Base-by-base conservation (phyloP, 73 alveolate species). In the Diophrys sp. region DNA sequence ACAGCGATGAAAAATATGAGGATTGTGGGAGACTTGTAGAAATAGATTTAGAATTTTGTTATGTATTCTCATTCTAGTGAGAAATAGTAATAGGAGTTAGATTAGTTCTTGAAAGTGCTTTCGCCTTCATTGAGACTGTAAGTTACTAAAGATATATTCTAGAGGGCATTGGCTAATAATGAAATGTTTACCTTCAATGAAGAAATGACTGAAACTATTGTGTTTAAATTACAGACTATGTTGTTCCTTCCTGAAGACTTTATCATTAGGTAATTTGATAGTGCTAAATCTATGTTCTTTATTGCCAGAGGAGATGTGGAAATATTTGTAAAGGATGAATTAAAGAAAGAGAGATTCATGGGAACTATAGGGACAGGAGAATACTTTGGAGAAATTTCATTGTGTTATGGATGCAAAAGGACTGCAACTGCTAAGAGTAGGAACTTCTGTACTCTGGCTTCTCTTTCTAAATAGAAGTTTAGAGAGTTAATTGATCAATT, bases 341-440 rank as follows among this genome's bases (percentile, higher is more conserved):
- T 8, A 55, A 80, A 76, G 33, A 25, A 80, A 69, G 87, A 75
- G 31, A 85, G 79, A 67, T 78, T 80, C 57, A 94, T 94, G 24
- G 87, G 89, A 73, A 84, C 86, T 31, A 82, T 96, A 31, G 80
- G 70, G 11, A 90, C 89, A 11, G 99, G 99, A 29, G 92, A 85
- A 69, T 84, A 92, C 14, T 97, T 97, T 69, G 99, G 99, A 2
- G 99, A 97, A 81, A 75, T 96, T n/a, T 98, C 98, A 33, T 78
- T 97, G 30, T 76, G 95, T 2, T 91, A 93, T 71, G 81, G 85
- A 62, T 84, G 92, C 56, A 91, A 83, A 68, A 86, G 99, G 73
- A 94, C 98, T 54, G 99, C 99, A 18, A 94, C 98, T 0, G 95
- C 96, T 14, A 83, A 73, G 28, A 89, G 98, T 29, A 92, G 80